Base-by-base conservation (phyloP, 805 yeast species). In the Isabelozyma pseudorhagii region DNA sequence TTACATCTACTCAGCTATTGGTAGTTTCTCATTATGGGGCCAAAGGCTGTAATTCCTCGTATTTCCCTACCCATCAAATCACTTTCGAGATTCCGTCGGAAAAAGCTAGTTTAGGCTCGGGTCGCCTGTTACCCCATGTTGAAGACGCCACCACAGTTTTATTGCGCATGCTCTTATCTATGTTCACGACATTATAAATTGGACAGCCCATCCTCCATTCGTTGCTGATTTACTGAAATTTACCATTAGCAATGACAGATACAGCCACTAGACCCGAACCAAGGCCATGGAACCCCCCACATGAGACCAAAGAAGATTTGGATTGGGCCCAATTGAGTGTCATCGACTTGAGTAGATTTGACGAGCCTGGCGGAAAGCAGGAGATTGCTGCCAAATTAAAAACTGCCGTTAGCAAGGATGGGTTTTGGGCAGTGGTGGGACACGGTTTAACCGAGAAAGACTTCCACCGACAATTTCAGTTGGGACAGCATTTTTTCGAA, bases 281-380 rank as follows among this genome's bases (percentile, higher is more conserved):
- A 9, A 47, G 48, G 25, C 53, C 54, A 0, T 66, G 70, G 70
- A 45, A 50, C 1, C 43, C 61, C 2, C 70, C 70, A 1, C 44
- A 52, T 8, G 65, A 61, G 46, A 68, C 72, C 4, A 48, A 49
- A 17, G 58, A 64, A 34, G 40, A 53, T 4, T 56, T 67, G 15
- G 69, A 66, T 40, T 67, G 70, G 69, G 72, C 72, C 0, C 65
- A 66, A 18, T 53, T 67, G 38, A 57, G 58, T 1, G 56, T 59
- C 0, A 55, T 68, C 43, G 71, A 68, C 44, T 51, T 68, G 40
- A 51, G 60, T 28, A 50, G 53, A 21, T 68, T 62, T 47, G 68
- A 67, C 34, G 53, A 54, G 18, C 61, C 63, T 3, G 64, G 58
- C 1, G 66, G 65, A 8, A 66, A 63, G 47, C 50, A 55, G 13